A percentile compares a stretch with the other conserved stretches of the same genome.
Conservation (phyloP, 805 yeast species). For the Kodamaea sagamina region DNA sequence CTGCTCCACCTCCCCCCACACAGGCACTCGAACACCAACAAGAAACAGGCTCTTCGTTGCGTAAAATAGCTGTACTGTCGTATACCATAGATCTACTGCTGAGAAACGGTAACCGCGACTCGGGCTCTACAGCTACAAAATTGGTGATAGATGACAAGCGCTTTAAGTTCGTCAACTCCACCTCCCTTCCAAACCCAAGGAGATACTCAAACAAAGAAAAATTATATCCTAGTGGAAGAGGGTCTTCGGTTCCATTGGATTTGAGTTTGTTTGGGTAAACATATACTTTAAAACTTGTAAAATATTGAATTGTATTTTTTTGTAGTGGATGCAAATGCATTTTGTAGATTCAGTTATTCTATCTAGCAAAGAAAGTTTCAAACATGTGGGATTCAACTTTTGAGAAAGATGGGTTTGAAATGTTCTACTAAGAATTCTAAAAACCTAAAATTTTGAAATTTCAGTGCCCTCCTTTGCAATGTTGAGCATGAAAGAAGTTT, state of each 20-base stretch:
- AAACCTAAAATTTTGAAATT: too few species aligned
- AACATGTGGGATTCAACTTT: too few species aligned
- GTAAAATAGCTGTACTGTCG: constrained; percentile 64
- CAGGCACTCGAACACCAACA: constrained; percentile 43
- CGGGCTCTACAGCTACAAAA: constrained; percentile 22
- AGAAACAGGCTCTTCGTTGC: constrained; percentile 49
- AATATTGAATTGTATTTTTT: neutral
- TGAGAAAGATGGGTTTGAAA: too few species aligned
- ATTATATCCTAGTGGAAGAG: constrained; percentile 93
- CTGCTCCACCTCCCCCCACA: constrained; percentile 38
- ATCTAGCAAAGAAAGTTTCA: too few species aligned
- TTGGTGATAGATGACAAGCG: constrained; percentile 65
- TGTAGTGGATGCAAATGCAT: neutral
- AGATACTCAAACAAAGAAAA: constrained; percentile 60
- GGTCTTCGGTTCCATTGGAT: constrained; percentile 85
- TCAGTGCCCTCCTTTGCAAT: too few species aligned
- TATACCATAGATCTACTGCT: constrained; percentile 56
- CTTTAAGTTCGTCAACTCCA: constrained; percentile 66
- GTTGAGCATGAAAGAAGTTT: too few species aligned
- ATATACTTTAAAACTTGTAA: neutral
- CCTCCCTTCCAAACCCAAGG: constrained; percentile 86
- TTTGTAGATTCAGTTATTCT: too few species aligned
- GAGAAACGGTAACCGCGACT: constrained; percentile 18
- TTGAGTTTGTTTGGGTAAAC: constrained; percentile 32
- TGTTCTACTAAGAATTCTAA: too few species aligned